A percentile compares a stretch with the other conserved stretches of the same genome.
These are phyloP conservation scores for Alternaria hordeiaustralica DNA, from an alignment of 2,329 filamentous ascomycete species.

Conservation along the genomic window DNA sequence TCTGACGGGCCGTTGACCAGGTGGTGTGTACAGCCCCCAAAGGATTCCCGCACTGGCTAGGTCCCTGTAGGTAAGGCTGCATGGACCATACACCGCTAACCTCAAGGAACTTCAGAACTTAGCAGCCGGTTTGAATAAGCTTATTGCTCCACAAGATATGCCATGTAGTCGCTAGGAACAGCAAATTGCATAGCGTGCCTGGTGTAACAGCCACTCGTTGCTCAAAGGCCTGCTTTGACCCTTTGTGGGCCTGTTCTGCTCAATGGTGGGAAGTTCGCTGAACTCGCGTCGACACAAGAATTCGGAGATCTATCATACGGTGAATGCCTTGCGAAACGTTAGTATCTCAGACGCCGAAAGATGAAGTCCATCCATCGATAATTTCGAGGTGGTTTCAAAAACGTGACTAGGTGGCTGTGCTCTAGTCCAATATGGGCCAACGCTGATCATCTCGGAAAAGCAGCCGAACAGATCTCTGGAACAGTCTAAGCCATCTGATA, in stretches of 20 bases:
- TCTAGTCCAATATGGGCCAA: not conserved
- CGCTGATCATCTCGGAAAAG: not conserved
- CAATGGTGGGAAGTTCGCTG: not conserved
- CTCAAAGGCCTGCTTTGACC: not conserved
- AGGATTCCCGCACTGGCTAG: slow-evolving; percentile 19
- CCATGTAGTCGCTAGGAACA: not conserved
- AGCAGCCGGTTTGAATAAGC: slow-evolving; percentile 29
- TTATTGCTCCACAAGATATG: slow-evolving; percentile 32
- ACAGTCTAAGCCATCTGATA: not conserved
- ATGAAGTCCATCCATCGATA: not conserved
- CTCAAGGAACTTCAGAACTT: slow-evolving; percentile 18
- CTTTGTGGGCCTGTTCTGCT: not conserved
- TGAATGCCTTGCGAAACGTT: not conserved
- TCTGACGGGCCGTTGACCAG: slow-evolving; percentile 23
- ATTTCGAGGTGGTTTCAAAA: not conserved
- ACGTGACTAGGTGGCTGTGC: not conserved
- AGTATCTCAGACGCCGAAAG: not conserved
- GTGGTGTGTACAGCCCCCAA: slow-evolving; percentile 25
- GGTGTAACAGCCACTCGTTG: not conserved
- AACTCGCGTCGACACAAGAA: not conserved
- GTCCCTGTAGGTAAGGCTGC: slow-evolving; percentile 36
- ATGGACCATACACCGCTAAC: slow-evolving; percentile 36
- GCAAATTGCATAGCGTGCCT: not conserved
- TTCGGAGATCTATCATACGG: not conserved
- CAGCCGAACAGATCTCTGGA: not conserved